phyloP scores from a whole-genome alignment of 2,329 filamentous ascomycete genomes.

The Talaromyces sp. region DNA sequence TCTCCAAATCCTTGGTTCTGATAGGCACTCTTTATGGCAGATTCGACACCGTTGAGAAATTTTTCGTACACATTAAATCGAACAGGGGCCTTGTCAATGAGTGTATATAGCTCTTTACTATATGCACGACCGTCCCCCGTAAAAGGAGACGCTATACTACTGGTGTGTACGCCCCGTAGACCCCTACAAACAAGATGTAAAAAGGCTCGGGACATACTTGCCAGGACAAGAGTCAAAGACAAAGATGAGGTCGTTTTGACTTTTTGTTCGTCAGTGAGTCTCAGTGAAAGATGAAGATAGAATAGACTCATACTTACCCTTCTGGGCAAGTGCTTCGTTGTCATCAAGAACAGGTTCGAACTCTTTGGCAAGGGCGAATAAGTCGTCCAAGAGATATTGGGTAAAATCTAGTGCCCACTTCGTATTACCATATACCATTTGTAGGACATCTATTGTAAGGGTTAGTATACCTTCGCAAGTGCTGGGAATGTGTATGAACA shows the following conservation, averaged over 20 bases:
- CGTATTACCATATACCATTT: conserved; percentile 66
- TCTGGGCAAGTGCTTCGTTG: conserved; percentile 34
- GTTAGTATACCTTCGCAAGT: conserved; percentile 12
- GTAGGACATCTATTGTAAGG: conserved; percentile 57
- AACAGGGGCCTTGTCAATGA: conserved; percentile 49
- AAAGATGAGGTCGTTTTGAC: conserved; percentile 37
- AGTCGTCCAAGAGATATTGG: conserved; percentile 51
- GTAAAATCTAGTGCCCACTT: conserved; percentile 70
- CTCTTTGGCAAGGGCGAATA: conserved; percentile 43
- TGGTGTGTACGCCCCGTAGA: conserved; percentile 52
- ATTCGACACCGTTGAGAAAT: conserved; percentile 60
- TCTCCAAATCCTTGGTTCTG: conserved; percentile 42
- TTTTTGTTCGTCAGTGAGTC: conserved; percentile 10
- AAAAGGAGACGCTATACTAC: conserved; percentile 36
- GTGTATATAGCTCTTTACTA: conserved; percentile 52
- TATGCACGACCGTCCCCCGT: conserved; percentile 37
- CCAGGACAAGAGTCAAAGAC: conserved; percentile 57
- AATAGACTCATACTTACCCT: conserved; percentile 22
- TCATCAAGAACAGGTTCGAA: conserved; percentile 30
- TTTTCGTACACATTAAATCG: conserved; percentile 59
- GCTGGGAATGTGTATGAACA: neutral
- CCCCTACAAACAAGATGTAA: conserved; percentile 64
- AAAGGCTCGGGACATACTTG: conserved; percentile 68
- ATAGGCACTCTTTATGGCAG: conserved; percentile 58
- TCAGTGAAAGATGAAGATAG: neutral